Evolutionary conservation across 129 eudicot species (phyloP).

Genomic region (Silybum marianum): DNA sequence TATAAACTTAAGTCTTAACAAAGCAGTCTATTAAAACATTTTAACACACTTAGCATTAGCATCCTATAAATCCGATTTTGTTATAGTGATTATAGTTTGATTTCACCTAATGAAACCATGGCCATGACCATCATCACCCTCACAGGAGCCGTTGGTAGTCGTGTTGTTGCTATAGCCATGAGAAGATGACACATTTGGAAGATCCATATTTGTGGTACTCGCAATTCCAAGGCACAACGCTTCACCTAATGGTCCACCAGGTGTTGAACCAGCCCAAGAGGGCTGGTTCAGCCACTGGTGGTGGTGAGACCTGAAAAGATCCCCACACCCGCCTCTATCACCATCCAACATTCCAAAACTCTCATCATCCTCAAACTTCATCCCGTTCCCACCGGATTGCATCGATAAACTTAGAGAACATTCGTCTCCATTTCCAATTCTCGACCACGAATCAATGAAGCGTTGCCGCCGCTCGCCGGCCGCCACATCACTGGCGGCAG

Average conservation of each 20-base stretch:
- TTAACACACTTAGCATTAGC: not conserved
- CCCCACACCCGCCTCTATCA: conserved; percentile 16
- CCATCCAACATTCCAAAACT: conserved; percentile 30
- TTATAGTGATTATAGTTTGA: not conserved
- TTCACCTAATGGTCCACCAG: conserved; percentile 79
- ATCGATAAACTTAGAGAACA: conserved; percentile 55
- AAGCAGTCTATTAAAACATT: not conserved
- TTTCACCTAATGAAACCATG: conserved; percentile 34
- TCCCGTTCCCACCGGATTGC: conserved; percentile 39
- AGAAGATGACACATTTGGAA: conserved; percentile 22
- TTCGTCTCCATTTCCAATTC: conserved; percentile 19
- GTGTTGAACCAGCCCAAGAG: conserved; percentile 45
- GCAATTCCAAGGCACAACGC: conserved; percentile 61
- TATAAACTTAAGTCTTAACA: not conserved
- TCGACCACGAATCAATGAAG: conserved; percentile 57
- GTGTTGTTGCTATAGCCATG: conserved; percentile 36
- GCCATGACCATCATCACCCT: conserved; percentile 27
- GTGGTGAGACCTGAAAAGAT: conserved; percentile 8
- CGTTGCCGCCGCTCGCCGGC: conserved; percentile 29
- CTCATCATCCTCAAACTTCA: conserved; percentile 29
- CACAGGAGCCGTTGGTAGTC: conserved; percentile 42
- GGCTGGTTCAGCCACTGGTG: conserved; percentile 39
- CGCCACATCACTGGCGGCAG: not conserved
- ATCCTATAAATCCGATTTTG: not conserved
- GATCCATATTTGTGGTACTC: not conserved